These are phyloP conservation scores for Paxillus involutus DNA, from an alignment of 768 basidiomycete species.

Conservation along the genomic window DNA sequence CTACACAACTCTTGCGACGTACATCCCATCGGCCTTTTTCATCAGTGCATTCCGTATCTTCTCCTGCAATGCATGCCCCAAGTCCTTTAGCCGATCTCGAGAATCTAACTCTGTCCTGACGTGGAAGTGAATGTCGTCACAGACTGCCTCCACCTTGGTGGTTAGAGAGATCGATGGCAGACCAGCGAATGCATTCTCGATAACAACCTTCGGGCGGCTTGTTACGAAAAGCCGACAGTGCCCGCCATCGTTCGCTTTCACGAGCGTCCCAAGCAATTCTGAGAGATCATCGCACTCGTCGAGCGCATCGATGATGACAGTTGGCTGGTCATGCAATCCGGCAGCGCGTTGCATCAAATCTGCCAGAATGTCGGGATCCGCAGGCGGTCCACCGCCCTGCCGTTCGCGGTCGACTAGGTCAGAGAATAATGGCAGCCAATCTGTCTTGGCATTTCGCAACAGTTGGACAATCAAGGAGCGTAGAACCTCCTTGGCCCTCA, in stretches of 20 bases:
- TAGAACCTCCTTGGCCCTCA: neutral
- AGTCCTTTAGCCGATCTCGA: no score
- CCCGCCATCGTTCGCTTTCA: neutral
- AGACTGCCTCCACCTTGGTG: no score
- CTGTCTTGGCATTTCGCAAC: neutral
- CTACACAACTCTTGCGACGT: no score
- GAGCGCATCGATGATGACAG: constrained; percentile 10
- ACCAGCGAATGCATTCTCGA: neutral
- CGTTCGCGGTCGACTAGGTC: constrained; percentile 3
- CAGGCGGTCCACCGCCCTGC: neutral
- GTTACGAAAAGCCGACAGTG: constrained; percentile 6
- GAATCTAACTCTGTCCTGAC: no score
- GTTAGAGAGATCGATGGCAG: neutral
- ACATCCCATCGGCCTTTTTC: no score
- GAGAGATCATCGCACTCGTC: constrained; percentile 8
- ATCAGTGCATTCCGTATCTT: no score
- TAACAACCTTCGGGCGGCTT: neutral
- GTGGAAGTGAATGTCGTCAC: no score
- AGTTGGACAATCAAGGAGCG: constrained; percentile 7
- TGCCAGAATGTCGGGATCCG: neutral
- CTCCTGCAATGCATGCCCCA: no score
- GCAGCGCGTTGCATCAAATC: neutral
- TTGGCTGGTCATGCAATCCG: neutral
- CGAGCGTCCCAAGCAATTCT: neutral
- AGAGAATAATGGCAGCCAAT: constrained; percentile 1